A percentile compares a stretch with the other conserved stretches of the same genome.
Conservation (phyloP, 208 protist species). For the Porcisia hertigi region DNA sequence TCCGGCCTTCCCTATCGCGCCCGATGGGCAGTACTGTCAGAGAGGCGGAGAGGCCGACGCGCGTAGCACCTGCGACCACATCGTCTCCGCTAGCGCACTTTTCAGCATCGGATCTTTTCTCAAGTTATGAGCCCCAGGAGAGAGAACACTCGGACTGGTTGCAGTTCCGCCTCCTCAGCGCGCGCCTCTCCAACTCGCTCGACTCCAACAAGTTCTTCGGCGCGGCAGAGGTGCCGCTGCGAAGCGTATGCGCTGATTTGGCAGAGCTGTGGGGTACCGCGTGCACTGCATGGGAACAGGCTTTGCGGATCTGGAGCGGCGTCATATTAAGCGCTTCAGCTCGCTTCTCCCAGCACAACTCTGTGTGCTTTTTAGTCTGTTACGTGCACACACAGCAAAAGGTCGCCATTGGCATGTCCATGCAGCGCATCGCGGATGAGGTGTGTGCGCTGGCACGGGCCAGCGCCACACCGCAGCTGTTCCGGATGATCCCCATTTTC, state of each 20-base stretch:
- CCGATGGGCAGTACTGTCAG: neutral
- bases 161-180: conserved; percentile 36
- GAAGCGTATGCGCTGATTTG: conserved; percentile 38
- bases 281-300: conserved; percentile 10
- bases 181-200: conserved; percentile 37
- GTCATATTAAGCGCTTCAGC: neutral
- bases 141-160: conserved; percentile 5
- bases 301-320: neutral
- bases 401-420: conserved; percentile 31
- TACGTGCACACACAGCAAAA: conserved; percentile 54
- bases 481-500: conserved; percentile 50
- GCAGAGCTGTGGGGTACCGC: conserved; percentile 20
- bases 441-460: neutral
- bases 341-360: neutral
- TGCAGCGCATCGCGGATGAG: conserved; percentile 23
- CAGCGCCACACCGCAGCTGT: conserved; percentile 16
- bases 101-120: conserved; percentile 3
- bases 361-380: conserved; percentile 43
- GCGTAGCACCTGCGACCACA: neutral
- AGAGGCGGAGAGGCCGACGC: neutral
- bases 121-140: neutral
- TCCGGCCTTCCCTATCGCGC: neutral
- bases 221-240: conserved; percentile 15
- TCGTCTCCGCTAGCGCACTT: neutral
- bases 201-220: conserved; percentile 52